Evolutionary conservation across 2,329 filamentous ascomycete species (phyloP), one percentile per base, ranked within the genome.

Genomic region (Hypoxylon sp.): DNA sequence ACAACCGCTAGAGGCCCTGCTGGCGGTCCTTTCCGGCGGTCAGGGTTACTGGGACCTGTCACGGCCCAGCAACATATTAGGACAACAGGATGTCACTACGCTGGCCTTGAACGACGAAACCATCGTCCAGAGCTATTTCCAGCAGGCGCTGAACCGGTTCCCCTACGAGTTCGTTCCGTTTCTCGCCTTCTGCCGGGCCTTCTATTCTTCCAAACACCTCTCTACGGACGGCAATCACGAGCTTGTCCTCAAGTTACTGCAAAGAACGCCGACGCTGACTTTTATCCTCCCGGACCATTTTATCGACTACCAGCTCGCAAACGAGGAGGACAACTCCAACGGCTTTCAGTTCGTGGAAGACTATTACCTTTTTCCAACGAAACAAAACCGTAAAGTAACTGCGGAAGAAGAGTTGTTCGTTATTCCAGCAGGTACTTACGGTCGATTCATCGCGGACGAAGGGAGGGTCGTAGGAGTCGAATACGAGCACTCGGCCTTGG

Each of bases 131-230:
- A 78, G 77, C 47, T 85, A 82, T 60, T 85, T 96, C 26, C 79
- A 84, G 46, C 84, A 90, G 70, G 87, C 93, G 5, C 82, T 88
- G 38, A 83, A 85, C 58, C 87, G 94, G 52, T 97, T 92, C 70
- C 94, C 94, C 0, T 94, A 91, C 73, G 94, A 97, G 74, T 88
- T 91, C 42, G 75, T 87, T 2, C 92, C 93, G 0, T 91, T 97
- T 67, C 76, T 96, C 58, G 85, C 83, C 49, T 77, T 96, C 33
- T 89, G 87, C 70, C 87, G 86, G 52, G 84, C 83, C 33, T 76
- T 96, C 13, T 83, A 82, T 77, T 86, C 60, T 60, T 82, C 69
- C 73, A 79, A 66, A 65, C 57, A 61, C 47, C 49, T 48, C 9
- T 68, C 73, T 8, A 71, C 73, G 15, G 69, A 72, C 13, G 73